Conservation (phyloP, 345 rosid genomes). For the Eucalyptus melliodora region DNA sequence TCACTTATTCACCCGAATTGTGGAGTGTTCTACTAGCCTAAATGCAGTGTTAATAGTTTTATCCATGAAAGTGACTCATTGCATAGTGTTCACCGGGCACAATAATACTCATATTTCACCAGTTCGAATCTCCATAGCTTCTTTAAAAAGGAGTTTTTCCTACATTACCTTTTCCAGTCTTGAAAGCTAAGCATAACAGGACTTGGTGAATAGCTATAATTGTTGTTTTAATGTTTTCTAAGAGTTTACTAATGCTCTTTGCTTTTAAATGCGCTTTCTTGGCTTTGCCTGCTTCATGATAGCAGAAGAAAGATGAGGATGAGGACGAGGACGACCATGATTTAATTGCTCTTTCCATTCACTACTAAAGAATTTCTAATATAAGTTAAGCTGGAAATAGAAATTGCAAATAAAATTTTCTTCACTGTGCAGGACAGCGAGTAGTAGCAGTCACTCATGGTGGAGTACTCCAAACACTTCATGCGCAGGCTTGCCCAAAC, state of each 20-base stretch:
- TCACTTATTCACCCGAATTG: not conserved
- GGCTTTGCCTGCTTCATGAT: no score
- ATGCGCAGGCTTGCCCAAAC: constrained; percentile 35
- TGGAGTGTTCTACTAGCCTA: not conserved
- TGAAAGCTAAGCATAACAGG: no score
- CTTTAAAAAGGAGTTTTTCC: no score
- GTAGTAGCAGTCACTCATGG: constrained; percentile 66
- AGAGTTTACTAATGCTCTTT: no score
- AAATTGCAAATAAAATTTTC: not conserved
- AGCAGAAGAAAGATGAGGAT: not conserved
- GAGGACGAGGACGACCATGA: not conserved
- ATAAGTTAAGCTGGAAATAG: not conserved
- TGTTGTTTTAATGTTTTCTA: no score
- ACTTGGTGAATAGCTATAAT: no score
- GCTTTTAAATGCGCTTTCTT: no score
- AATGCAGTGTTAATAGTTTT: not conserved
- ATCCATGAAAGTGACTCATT: not conserved
- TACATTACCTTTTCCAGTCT: no score
- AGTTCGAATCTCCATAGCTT: not conserved
- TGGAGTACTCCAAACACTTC: constrained; percentile 55
- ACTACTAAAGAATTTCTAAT: not conserved
- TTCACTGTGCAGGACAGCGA: constrained; percentile 35
- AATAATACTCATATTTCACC: not conserved
- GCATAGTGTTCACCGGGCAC: not conserved
- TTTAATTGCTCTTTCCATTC: not conserved